Percentiles rank a stretch among this genome's conserved stretches.
Evolutionary conservation across 192 early-diverging fungal genomes (phyloP).

Genomic region (Entomortierella lignicola): DNA sequence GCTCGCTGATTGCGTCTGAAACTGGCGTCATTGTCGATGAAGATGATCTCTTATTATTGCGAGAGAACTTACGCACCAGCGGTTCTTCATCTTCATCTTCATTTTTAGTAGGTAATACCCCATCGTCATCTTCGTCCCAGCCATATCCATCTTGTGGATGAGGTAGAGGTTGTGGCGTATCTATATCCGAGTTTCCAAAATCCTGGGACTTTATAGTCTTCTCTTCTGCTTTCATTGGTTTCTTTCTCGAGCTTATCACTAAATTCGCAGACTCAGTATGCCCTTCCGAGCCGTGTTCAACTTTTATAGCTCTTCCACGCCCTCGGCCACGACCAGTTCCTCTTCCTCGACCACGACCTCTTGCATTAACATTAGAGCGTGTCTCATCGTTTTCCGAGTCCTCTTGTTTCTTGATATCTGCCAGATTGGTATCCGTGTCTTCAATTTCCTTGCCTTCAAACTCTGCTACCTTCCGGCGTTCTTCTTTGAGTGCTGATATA

Average conservation of each 20-base stretch:
- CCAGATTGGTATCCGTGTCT: slow-evolving; percentile 1
- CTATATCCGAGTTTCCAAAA: not conserved
- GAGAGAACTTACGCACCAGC: not conserved
- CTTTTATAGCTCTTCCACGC: slow-evolving; percentile 3
- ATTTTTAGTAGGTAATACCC: not conserved
- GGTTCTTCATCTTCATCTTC: slow-evolving; percentile 10
- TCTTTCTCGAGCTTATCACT: not conserved
- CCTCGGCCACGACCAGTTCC: slow-evolving; percentile 20
- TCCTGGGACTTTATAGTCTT: not conserved
- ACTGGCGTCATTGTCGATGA: not conserved
- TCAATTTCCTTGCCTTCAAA: slow-evolving; percentile 14
- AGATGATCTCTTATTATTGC: not conserved
- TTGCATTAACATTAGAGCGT: no score
- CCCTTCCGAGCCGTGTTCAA: slow-evolving; percentile 5
- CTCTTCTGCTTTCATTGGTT: not conserved
- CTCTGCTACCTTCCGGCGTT: slow-evolving; percentile 22
- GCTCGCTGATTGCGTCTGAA: not conserved
- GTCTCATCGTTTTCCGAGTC: slow-evolving; percentile 2
- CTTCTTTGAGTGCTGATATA: slow-evolving; percentile 24
- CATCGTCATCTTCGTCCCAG: slow-evolving; percentile 18
- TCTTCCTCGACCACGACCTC: not conserved
- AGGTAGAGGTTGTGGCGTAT: not conserved
- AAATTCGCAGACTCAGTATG: not conserved
- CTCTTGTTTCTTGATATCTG: slow-evolving; percentile 25
- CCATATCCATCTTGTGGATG: slow-evolving; percentile 52